Evolutionary conservation across 306 rosid species (phyloP), one percentile per base, ranked within the genome.

Genomic region (Purshia tridentata): DNA sequence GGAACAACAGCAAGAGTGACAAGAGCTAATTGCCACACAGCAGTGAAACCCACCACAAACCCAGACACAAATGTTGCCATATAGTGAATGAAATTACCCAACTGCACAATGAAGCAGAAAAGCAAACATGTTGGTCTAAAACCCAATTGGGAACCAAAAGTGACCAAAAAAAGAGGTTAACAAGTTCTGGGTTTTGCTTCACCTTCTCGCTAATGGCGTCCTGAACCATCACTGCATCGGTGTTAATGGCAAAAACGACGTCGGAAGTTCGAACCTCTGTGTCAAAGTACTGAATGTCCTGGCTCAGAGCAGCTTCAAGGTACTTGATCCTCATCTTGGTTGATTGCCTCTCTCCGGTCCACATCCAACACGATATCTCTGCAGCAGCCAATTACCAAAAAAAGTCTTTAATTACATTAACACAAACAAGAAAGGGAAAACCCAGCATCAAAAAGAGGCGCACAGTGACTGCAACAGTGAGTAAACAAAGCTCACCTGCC

Each of bases 351-450:
- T 94, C 98, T 55, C 98, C 98, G 0, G 88, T 94, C 98, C 98
- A 94, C 98, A 94, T 91, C 98, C 98, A 94, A 84, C 98, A 94
- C 0, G 98, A 94, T 79, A 94, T 94, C 87, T 94, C 98, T 94
- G 88, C 90, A 68, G 41, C 44, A 67, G 23, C 14, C 70, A 73
- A 50, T 48, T 67, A 15, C 50, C 72, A 54, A 42, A 60, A 58
- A 54, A 64, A 16, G 47, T 60, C 52, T 70, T 72, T 55, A 35
- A 9, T 66, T 23, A 58, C 79, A 67, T 60, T 65, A 64, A 69
- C 10, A 40, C 35, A 65, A 52, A 4, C 51, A 49, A 18, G 53
- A 57, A 50, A 18, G 52, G 18, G 59, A 47, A 35, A 64, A 70
- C 50, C 22, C 18, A 59, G 48, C 78, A 20, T 35, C 16, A 56